Percentiles rank a stretch among this genome's conserved stretches.
Evolutionary conservation across 75 land plant genomes (phyloP).

Genomic region (Cupressus sempervirens): DNA sequence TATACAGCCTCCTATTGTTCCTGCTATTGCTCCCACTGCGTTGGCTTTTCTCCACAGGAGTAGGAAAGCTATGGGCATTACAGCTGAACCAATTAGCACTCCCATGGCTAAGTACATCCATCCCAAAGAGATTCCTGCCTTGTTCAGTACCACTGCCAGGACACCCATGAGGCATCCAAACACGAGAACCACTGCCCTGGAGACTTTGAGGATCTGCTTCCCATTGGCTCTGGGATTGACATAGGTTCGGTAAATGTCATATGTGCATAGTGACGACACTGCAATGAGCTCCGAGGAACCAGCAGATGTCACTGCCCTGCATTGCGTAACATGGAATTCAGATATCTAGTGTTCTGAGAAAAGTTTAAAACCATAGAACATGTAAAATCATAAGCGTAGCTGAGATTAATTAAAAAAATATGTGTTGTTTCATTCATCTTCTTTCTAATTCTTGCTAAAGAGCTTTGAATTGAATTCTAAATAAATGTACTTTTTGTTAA

Average conservation of each 20-base stretch:
- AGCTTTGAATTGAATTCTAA: not conserved
- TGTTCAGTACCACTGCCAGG: slow-evolving; percentile 81
- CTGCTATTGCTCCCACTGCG: slow-evolving; percentile 79
- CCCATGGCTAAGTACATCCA: slow-evolving; percentile 99
- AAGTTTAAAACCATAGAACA: not conserved
- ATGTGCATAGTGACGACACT: slow-evolving; percentile 90
- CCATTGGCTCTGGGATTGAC: slow-evolving; percentile 90
- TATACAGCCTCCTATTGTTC: slow-evolving; percentile 60
- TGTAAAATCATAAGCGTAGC: not conserved
- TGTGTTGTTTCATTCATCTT: not conserved
- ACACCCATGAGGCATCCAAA: slow-evolving; percentile 99
- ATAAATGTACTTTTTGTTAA: not conserved
- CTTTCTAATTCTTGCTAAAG: not conserved
- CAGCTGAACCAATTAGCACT: slow-evolving; percentile 94
- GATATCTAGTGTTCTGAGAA: not conserved
- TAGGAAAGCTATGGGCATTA: slow-evolving; percentile 89
- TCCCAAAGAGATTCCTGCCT: slow-evolving; percentile 89
- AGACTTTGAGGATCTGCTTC: slow-evolving; percentile 79
- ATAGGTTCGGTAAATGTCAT: slow-evolving; percentile 93
- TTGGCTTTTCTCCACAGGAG: slow-evolving; percentile 98
- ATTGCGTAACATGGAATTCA: not conserved
- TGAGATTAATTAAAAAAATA: not conserved
- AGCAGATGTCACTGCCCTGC: slow-evolving; percentile 98
- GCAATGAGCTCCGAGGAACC: slow-evolving; percentile 91
- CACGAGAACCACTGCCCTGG: slow-evolving; percentile 52